Evolutionary conservation across 78 protist species (phyloP).

Genomic region (Tieghemostelium lacteum): DNA sequence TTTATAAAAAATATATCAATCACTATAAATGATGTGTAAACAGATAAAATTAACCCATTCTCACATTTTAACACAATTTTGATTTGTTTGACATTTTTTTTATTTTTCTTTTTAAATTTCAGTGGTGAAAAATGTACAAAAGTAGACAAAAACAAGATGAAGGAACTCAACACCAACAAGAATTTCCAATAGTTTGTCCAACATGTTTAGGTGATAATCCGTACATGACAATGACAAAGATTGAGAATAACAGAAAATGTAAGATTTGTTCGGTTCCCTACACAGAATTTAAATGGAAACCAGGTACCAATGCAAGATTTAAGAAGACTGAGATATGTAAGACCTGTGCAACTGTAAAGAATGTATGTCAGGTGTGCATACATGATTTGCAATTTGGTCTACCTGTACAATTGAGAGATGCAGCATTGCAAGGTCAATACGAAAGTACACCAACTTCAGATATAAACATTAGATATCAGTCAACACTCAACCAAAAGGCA

Average conservation of each 20-base stretch:
- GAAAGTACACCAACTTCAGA: slow-evolving; percentile 60
- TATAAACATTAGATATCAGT: slow-evolving; percentile 48
- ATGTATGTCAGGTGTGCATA: slow-evolving; percentile 97
- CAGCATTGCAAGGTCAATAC: slow-evolving; percentile 43
- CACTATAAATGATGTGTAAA: too few species aligned
- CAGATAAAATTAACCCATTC: too few species aligned
- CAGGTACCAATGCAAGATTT: slow-evolving; percentile 82
- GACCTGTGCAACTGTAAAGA: slow-evolving; percentile 93
- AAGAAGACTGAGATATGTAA: slow-evolving; percentile 94
- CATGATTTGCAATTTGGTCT: slow-evolving; percentile 94
- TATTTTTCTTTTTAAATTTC: too few species aligned
- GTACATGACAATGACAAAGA: slow-evolving; percentile 21
- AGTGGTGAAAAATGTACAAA: slow-evolving; percentile 17
- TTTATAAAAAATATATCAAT: too few species aligned
- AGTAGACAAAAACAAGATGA: slow-evolving; percentile 30
- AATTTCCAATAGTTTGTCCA: slow-evolving; percentile 94
- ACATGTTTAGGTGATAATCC: slow-evolving; percentile 95
- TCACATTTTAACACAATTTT: too few species aligned
- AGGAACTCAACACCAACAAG: slow-evolving; percentile 34
- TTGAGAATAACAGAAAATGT: slow-evolving; percentile 54
- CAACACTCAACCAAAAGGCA: slow-evolving; percentile 15
- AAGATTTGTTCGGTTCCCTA: slow-evolving; percentile 90
- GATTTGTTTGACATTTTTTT: too few species aligned
- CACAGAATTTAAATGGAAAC: slow-evolving; percentile 90
- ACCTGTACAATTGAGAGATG: slow-evolving; percentile 94